Conservation (phyloP, 371 early-diverging fungal genomes). For the Mucor irregularis region DNA sequence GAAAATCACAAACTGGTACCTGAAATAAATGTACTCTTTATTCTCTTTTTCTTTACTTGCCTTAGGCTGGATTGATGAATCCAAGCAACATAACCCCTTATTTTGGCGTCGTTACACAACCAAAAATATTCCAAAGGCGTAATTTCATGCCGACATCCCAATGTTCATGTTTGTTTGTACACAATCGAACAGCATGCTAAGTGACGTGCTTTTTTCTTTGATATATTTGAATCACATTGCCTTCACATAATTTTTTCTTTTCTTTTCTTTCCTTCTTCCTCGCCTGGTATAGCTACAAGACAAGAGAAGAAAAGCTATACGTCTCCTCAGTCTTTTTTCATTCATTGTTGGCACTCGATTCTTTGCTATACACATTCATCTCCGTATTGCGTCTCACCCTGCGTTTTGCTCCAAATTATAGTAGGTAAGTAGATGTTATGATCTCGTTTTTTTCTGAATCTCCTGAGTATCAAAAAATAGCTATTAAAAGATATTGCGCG, state of each 20-base stretch:
- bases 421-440: too few species aligned
- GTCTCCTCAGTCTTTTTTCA: neutral
- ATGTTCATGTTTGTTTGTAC: neutral
- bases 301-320: neutral
- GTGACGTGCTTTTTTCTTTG: neutral
- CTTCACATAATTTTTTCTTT: neutral
- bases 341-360: neutral
- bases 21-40: too few species aligned
- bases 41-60: neutral
- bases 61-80: neutral
- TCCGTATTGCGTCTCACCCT: constrained; percentile 3
- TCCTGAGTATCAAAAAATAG: neutral
- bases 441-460: constrained; percentile 1
- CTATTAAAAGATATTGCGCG: constrained; percentile 1
- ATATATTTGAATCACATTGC: neutral
- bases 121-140: neutral
- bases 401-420: too few species aligned
- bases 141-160: neutral
- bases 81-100: neutral
- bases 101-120: neutral
- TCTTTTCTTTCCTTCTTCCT: neutral
- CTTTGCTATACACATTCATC: neutral
- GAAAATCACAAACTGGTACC: too few species aligned
- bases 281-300: neutral
- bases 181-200: constrained; percentile 1